Conservation (phyloP, 2,329 filamentous ascomycete species). For the Ophiocordyceps sinensis region DNA sequence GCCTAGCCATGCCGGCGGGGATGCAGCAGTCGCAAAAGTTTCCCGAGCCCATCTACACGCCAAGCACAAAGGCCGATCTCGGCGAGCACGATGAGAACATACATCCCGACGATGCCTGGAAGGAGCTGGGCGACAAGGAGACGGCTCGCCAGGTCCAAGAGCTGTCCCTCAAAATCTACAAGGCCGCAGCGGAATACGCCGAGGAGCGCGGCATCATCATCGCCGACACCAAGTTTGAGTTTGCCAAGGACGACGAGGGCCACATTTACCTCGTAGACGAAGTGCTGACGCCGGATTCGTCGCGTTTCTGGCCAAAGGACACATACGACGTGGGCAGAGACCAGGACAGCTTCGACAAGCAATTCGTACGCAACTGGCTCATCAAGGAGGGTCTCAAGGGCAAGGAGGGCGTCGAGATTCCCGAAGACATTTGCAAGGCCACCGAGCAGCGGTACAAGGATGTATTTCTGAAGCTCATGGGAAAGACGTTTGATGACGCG, state of each 20-base stretch:
- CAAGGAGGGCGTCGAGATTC: slow-evolving; percentile 40
- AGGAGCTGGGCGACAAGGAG: slow-evolving; percentile 20
- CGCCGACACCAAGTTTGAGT: slow-evolving; percentile 37
- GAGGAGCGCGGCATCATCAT: slow-evolving; percentile 21
- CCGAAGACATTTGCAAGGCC: slow-evolving; percentile 33
- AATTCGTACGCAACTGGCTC: slow-evolving; percentile 72
- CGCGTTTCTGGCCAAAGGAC: slow-evolving; percentile 72
- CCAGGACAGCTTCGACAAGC: slow-evolving; percentile 83
- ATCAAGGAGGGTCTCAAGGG: slow-evolving; percentile 45
- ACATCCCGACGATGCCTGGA: slow-evolving; percentile 46
- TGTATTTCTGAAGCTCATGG: slow-evolving; percentile 39
- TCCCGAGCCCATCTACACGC: slow-evolving; percentile 48
- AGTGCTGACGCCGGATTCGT: slow-evolving; percentile 71
- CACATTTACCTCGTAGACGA: slow-evolving; percentile 48
- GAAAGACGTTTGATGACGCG: slow-evolving; percentile 27
- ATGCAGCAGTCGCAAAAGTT: slow-evolving; percentile 58
- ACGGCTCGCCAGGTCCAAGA: slow-evolving; percentile 15
- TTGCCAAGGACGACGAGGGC: slow-evolving; percentile 31
- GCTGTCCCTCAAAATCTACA: slow-evolving; percentile 18
- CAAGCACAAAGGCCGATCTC: slow-evolving; percentile 70
- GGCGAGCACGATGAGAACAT: slow-evolving; percentile 82
- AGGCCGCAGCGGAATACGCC: slow-evolving; percentile 45
- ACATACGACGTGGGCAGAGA: slow-evolving; percentile 49
- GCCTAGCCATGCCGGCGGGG: slow-evolving; percentile 52
- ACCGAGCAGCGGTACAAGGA: slow-evolving; percentile 8